A percentile compares a stretch with the other conserved stretches of the same genome.
phyloP scores from a whole-genome alignment of 495 filamentous ascomycete genomes.

The Neurospora pannonica region DNA sequence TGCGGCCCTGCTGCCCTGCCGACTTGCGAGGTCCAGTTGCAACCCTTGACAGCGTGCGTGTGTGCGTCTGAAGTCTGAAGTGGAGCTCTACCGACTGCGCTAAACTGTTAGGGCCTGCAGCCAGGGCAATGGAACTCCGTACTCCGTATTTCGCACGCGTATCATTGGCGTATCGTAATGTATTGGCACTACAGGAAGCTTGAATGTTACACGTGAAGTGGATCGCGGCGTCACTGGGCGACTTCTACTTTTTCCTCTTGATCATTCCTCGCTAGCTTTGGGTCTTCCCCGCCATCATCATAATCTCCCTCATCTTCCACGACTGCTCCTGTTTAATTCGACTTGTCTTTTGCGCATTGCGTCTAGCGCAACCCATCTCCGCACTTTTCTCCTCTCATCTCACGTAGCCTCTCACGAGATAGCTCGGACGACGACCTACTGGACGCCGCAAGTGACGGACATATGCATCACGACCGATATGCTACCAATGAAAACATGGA shows the following conservation, averaged over 20 bases:
- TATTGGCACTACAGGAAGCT: background rate
- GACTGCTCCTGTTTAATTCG: background rate
- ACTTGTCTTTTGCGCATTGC: background rate
- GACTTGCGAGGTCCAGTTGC: background rate
- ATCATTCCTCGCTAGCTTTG: background rate
- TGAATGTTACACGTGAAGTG: background rate
- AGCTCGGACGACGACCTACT: background rate
- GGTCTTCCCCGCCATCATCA: background rate
- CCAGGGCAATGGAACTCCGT: background rate
- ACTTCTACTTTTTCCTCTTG: background rate
- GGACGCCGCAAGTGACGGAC: background rate
- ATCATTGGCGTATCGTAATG: background rate
- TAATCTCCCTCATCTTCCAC: background rate
- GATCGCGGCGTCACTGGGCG: background rate
- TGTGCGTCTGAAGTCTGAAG: background rate
- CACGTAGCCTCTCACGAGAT: background rate
- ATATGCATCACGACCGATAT: background rate
- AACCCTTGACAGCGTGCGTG: background rate
- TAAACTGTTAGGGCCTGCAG: background rate
- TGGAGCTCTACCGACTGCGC: background rate
- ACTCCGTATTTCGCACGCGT: background rate
- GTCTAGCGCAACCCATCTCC: background rate
- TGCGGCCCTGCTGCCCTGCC: background rate
- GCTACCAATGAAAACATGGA: background rate
- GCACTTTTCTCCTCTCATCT: background rate